These are phyloP conservation scores for Microstegium vimineum DNA, from an alignment of 176 grass and related monocot species.

Conservation along the genomic window DNA sequence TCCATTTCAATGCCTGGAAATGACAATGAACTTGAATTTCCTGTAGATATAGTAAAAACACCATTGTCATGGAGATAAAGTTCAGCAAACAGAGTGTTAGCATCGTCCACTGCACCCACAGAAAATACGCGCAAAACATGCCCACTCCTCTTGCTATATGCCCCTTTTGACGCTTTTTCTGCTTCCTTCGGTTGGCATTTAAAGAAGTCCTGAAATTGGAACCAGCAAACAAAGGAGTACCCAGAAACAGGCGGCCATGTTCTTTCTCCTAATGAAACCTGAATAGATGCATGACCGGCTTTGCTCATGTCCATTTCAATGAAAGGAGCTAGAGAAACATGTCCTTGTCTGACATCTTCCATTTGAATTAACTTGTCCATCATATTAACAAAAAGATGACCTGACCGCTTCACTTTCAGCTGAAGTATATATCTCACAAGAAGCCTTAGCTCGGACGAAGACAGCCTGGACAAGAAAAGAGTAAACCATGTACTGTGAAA, in stretches of 20 bases:
- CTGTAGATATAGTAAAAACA: conserved; percentile 87
- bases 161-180: conserved; percentile 56
- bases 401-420: conserved; percentile 80
- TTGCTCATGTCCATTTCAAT: conserved; percentile 99
- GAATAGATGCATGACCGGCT: conserved; percentile 90
- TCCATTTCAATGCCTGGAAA: conserved; percentile 84
- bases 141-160: conserved; percentile 54
- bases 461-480: conserved; percentile 51
- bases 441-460: conserved; percentile 88
- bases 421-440: conserved; percentile 89
- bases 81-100: conserved; percentile 71
- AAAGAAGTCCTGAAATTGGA: conserved; percentile 84
- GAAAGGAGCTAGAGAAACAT: conserved; percentile 89
- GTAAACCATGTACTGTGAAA: conserved; percentile 29
- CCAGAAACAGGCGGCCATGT: conserved; percentile 99
- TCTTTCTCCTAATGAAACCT: conserved; percentile 99
- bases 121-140: conserved; percentile 93
- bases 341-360: conserved; percentile 76
- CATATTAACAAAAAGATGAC: conserved; percentile 92
- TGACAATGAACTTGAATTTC: conserved; percentile 83
- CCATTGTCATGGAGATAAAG: conserved; percentile 92
- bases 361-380: conserved; percentile 91
- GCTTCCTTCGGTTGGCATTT: conserved; percentile 72
- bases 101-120: conserved; percentile 83
- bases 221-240: conserved; percentile 98